Evolutionary conservation across 1,284 basidiomycete genomes (phyloP).

Genomic region (Apiotrichum veenhuisii): DNA sequence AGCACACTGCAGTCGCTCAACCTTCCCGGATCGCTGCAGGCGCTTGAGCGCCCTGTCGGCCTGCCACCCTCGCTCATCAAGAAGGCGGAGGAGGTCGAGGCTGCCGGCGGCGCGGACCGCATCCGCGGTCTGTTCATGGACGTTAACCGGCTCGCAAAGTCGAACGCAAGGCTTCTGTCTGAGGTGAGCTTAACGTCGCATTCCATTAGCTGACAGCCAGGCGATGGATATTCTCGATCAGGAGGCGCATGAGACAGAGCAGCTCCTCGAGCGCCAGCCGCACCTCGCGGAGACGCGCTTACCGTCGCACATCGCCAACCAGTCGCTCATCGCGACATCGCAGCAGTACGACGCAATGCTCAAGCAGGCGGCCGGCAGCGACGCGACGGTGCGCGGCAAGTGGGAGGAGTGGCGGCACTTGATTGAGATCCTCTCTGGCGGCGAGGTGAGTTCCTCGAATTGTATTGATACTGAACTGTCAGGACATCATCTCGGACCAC

Average conservation of each 20-base stretch:
- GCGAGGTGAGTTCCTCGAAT: constrained; percentile 57
- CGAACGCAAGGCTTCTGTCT: constrained; percentile 64
- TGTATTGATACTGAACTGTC: constrained; percentile 16
- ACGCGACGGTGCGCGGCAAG: constrained; percentile 69
- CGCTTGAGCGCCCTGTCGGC: constrained; percentile 78
- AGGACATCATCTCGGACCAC: constrained; percentile 65
- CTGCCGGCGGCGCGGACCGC: constrained; percentile 68
- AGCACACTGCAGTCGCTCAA: constrained; percentile 71
- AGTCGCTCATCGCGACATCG: constrained; percentile 65
- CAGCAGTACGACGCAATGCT: constrained; percentile 69
- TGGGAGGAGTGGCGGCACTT: constrained; percentile 82
- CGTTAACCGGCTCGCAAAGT: constrained; percentile 63
- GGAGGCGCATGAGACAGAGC: constrained; percentile 83
- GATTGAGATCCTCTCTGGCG: constrained; percentile 66
- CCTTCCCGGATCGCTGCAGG: constrained; percentile 81
- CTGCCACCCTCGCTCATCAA: constrained; percentile 81
- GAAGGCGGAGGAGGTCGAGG: constrained; percentile 79
- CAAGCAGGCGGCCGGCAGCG: constrained; percentile 67
- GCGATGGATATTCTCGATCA: constrained; percentile 81
- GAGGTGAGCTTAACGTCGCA: constrained; percentile 57
- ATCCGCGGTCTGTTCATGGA: constrained; percentile 71
- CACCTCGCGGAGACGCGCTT: constrained; percentile 51
- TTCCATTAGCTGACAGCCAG: constrained; percentile 50
- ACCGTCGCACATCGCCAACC: constrained; percentile 75
- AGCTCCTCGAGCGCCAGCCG: constrained; percentile 52